phyloP scores from a whole-genome alignment of 2,329 filamentous ascomycete genomes.

The Clonostachys rosea region DNA sequence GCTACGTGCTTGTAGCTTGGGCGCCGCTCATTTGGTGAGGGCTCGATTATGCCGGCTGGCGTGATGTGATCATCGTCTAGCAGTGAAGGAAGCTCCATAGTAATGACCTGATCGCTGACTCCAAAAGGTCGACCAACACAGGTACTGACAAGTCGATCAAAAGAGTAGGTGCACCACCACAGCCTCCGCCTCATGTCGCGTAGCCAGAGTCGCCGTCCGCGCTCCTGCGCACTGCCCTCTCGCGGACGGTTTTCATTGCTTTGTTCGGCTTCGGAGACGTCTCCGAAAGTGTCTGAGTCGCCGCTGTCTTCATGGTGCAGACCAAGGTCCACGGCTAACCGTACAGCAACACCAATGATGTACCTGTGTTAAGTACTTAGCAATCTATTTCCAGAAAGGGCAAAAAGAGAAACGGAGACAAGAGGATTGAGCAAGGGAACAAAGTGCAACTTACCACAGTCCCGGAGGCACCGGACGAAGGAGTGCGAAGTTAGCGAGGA shows the following conservation, averaged over 20 bases:
- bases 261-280: slow-evolving; percentile 24
- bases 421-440: not conserved
- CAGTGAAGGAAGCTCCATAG: slow-evolving; percentile 87
- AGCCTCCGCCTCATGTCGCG: slow-evolving; percentile 81
- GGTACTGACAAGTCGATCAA: slow-evolving; percentile 90
- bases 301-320: slow-evolving; percentile 88
- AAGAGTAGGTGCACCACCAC: slow-evolving; percentile 97
- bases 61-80: slow-evolving; percentile 89
- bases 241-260: slow-evolving; percentile 21
- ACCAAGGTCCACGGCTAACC: slow-evolving; percentile 85
- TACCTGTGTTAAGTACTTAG: slow-evolving; percentile 45
- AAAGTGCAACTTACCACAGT: slow-evolving; percentile 56
- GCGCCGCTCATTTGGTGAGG: slow-evolving; percentile 48
- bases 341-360: slow-evolving; percentile 89
- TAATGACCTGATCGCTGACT: slow-evolving; percentile 93
- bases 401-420: too few species aligned
- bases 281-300: slow-evolving; percentile 53
- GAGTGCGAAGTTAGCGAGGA: slow-evolving; percentile 87
- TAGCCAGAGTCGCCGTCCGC: slow-evolving; percentile 72
- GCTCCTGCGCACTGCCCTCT: slow-evolving; percentile 39
- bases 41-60: slow-evolving; percentile 64
- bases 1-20: slow-evolving; percentile 88
- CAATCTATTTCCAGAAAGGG: too few species aligned
- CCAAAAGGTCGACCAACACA: slow-evolving; percentile 92
- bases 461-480: slow-evolving; percentile 88